A percentile compares a stretch with the other conserved stretches of the same genome.
These are phyloP conservation scores for Stachybotrys chartarum DNA, from an alignment of 2,329 filamentous ascomycete species.

Conservation along the genomic window DNA sequence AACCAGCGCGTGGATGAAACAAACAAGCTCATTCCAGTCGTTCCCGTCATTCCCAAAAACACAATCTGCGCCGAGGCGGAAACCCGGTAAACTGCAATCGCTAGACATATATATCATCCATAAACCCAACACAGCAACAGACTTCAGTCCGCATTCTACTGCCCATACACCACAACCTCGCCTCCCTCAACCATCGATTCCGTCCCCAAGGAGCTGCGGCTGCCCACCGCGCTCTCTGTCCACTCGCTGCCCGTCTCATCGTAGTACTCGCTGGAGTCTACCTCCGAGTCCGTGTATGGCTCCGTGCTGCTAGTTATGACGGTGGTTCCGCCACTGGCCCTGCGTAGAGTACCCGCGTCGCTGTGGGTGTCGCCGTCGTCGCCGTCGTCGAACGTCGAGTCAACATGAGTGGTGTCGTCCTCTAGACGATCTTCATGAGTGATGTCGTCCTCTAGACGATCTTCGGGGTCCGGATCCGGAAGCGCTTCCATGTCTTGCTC, in stretches of 20 bases:
- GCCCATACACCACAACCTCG: conserved; percentile 27
- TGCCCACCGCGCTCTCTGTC: conserved; percentile 35
- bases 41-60: not conserved
- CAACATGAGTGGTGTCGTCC: conserved; percentile 16
- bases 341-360: conserved; percentile 43
- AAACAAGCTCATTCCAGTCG: not conserved
- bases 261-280: conserved; percentile 27
- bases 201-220: conserved; percentile 14
- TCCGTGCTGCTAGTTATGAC: conserved; percentile 35
- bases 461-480: not conserved
- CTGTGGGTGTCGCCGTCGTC: conserved; percentile 33
- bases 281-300: conserved; percentile 27
- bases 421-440: conserved; percentile 9
- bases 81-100: not conserved
- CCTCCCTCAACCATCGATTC: conserved; percentile 16
- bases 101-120: not conserved
- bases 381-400: conserved; percentile 10
- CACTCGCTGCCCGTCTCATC: conserved; percentile 39
- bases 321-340: conserved; percentile 41
- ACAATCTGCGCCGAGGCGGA: not conserved
- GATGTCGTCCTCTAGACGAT: conserved; percentile 11
- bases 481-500: conserved; percentile 11
- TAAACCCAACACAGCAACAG: not conserved
- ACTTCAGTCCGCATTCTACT: conserved; percentile 8
- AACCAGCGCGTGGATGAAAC: not conserved